Percentiles rank a stretch among this genome's conserved stretches.
These are phyloP conservation scores for Gossypium davidsonii DNA, from an alignment of 441 rosid species.

Conservation along the genomic window DNA sequence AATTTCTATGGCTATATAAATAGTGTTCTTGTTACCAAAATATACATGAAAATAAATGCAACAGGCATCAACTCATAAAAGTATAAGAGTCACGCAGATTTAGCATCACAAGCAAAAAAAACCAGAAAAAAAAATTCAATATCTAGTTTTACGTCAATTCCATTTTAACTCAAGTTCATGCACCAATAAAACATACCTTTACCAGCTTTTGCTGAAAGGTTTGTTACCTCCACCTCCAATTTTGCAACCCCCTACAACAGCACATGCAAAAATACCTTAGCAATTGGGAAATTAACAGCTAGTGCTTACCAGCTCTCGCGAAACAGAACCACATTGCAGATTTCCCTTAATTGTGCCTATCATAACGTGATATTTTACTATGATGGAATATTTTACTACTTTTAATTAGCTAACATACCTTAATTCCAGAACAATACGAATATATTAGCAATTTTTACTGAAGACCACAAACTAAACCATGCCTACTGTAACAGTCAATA, in stretches of 20 bases:
- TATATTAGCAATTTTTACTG: neutral
- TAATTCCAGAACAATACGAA: neutral
- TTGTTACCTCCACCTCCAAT: conserved; percentile 97
- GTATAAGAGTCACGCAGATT: neutral
- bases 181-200: conserved; percentile 55
- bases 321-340: neutral
- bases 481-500: neutral
- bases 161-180: neutral
- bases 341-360: neutral
- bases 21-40: neutral
- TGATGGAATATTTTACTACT: neutral
- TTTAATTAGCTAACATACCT: neutral
- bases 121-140: conserved; percentile 1
- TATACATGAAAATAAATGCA: neutral
- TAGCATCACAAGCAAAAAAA: neutral
- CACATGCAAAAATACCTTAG: conserved; percentile 16
- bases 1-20: neutral
- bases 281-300: neutral
- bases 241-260: conserved; percentile 66
- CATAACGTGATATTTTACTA: neutral
- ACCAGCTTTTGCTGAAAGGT: conserved; percentile 98
- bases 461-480: neutral
- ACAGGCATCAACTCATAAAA: neutral
- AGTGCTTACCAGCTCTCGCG: neutral
- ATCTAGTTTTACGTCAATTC: conserved; percentile 2